A percentile compares a stretch with the other conserved stretches of the same genome.
phyloP scores from a whole-genome alignment of 805 yeast species.

The Ogataea dorogensis region DNA sequence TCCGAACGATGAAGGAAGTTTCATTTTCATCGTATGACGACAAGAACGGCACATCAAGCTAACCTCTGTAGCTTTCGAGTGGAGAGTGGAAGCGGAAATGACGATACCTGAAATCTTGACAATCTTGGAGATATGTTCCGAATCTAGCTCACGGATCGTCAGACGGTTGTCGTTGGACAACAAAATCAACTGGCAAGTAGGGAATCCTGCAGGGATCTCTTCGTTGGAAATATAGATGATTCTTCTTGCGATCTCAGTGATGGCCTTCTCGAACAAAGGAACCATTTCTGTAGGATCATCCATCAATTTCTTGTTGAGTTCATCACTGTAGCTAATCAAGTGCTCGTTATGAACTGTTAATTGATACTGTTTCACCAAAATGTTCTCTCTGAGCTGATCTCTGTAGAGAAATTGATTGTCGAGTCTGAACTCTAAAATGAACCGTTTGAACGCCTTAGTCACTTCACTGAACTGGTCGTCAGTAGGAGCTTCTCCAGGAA shows the following conservation, averaged over 20 bases:
- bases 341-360: constrained; percentile 80
- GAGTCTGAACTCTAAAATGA: constrained; percentile 81
- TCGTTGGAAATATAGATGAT: constrained; percentile 54
- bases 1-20: constrained; percentile 67
- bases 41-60: constrained; percentile 87
- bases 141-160: constrained; percentile 77
- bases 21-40: constrained; percentile 70
- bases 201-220: constrained; percentile 56
- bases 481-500: constrained; percentile 75
- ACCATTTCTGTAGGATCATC: constrained; percentile 89
- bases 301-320: constrained; percentile 73
- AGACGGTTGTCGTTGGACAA: constrained; percentile 69
- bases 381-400: constrained; percentile 86
- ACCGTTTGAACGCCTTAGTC: constrained; percentile 73
- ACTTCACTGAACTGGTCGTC: constrained; percentile 67
- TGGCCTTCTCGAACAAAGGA: constrained; percentile 79
- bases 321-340: constrained; percentile 83
- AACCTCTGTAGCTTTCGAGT: constrained; percentile 81
- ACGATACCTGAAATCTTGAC: constrained; percentile 91
- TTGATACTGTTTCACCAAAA: constrained; percentile 70
- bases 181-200: constrained; percentile 79
- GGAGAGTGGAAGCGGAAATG: constrained; percentile 83
- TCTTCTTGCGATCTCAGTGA: constrained; percentile 81
- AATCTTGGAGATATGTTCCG: constrained; percentile 85
- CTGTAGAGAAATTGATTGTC: constrained; percentile 81